A percentile compares a stretch with the other conserved stretches of the same genome.
phyloP scores from a whole-genome alignment of 2,329 filamentous ascomycete species.

The Septoria petroselini region DNA sequence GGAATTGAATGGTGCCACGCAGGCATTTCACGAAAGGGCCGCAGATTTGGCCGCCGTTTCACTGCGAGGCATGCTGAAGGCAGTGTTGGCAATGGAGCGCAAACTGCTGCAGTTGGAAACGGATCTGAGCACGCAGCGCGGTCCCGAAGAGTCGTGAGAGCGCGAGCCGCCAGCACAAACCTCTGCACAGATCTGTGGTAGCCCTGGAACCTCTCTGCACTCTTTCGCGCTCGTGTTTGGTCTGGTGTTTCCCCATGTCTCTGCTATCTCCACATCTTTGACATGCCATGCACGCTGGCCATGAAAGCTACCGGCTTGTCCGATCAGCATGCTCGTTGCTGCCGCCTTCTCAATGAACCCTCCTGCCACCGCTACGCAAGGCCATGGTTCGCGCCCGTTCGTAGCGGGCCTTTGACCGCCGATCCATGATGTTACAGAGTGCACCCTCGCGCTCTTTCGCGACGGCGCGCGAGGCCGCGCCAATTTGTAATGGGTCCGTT shows the following conservation, averaged over 20 bases:
- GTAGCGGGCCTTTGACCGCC: conserved; percentile 8
- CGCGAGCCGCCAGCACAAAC: conserved; percentile 9
- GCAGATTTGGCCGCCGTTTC: conserved; percentile 52
- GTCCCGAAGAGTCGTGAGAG: conserved; percentile 15
- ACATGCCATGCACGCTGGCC: conserved; percentile 20
- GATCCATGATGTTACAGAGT: conserved; percentile 14
- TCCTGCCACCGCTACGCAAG: conserved; percentile 18
- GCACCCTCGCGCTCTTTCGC: conserved; percentile 10
- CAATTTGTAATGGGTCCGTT: conserved; percentile 5
- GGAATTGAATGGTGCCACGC: conserved; percentile 46
- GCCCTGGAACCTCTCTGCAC: conserved; percentile 3
- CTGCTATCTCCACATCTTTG: conserved; percentile 16
- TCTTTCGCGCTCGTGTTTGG: conserved; percentile 7
- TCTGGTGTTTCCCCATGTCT: conserved; percentile 24
- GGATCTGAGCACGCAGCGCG: conserved; percentile 27
- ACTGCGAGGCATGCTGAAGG: conserved; percentile 50
- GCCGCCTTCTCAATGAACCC: conserved; percentile 17
- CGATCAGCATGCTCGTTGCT: conserved; percentile 12
- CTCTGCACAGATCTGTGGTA: conserved; percentile 13
- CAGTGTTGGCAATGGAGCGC: conserved; percentile 51
- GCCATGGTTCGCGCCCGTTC: conserved; percentile 2
- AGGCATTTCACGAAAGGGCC: conserved; percentile 51
- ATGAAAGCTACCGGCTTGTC: conserved; percentile 20
- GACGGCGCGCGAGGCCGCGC: conserved; percentile 4
- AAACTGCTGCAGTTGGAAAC: conserved; percentile 42